Base-by-base conservation (phyloP, 2,329 filamentous ascomycete genomes). In the Talaromyces sp. region DNA sequence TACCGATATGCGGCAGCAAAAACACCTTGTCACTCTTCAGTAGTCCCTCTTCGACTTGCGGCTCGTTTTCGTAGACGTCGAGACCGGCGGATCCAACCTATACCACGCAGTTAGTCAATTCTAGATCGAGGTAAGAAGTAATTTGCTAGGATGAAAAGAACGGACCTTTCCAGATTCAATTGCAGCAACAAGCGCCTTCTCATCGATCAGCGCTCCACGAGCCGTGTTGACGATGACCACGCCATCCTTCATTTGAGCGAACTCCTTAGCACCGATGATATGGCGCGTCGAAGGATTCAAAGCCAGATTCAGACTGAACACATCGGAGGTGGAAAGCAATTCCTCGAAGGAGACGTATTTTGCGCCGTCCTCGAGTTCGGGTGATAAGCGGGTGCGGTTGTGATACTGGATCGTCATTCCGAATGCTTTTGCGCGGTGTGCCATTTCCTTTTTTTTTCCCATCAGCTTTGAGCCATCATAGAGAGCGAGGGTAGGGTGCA, bases 1-100 rank as follows among this genome's bases (percentile, higher is more conserved):
- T 88, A 22, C 86, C 86, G 68, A 88, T 83, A 70, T 88, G 86
- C 45, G 86, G 86, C 68, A 88, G 72, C 68, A 88, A 70, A 69
- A 88, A 84, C n/a, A 79, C 78, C 47, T 74, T 74, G 4, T 77
- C 74, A 69, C 80, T 81, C 56, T 76, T 75, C 27, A 81, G 68
- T 47, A 82, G 72, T 0, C 83, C 85, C 0, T 79, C 77, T 67
- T 88, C 76, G 40, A 82, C 73, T 25, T 74, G 70, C 2, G 80
- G 80, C 70, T 82, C 80, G 25, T 81, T 75, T 69, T 82, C 80
- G 63, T 81, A 82, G 10, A 82, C 80, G 66, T 82, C 80, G 61
- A 82, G 68, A 43, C 80, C 80, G 19, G 76, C 80, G 25, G 80
- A 80, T 56, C 74, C 70, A 25, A 82, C 79, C 77, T 73, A 34